Conservation (phyloP, 345 rosid genomes). For the Iberis pinnata region DNA sequence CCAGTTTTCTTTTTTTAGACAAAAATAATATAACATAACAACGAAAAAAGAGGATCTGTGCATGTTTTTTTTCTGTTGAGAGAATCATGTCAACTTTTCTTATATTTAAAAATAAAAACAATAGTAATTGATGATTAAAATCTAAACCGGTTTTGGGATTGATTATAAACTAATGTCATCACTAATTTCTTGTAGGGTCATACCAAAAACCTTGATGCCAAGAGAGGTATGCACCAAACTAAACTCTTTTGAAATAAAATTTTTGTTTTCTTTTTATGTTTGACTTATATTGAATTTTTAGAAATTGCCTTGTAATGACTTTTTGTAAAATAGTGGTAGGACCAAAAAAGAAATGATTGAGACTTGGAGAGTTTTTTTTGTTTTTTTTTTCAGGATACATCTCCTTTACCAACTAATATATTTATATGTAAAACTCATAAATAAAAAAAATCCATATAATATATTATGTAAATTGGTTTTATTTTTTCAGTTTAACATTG, state of each 20-base stretch:
- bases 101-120: too few relatives aligned
- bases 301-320: constrained; percentile 27
- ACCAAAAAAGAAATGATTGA: constrained; percentile 29
- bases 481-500: too few relatives aligned
- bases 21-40: constrained; percentile 19
- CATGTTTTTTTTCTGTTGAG: constrained; percentile 26
- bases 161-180: constrained; percentile 6
- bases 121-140: not conserved
- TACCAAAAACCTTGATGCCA: constrained; percentile 78
- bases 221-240: constrained; percentile 55
- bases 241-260: not conserved
- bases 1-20: too few relatives aligned
- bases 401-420: constrained; percentile 27
- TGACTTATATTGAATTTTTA: constrained; percentile 21
- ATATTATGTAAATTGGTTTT: constrained; percentile 11
- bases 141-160: not conserved
- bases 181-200: constrained; percentile 50
- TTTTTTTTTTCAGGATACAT: constrained; percentile 29
- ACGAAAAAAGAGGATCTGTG: constrained; percentile 28
- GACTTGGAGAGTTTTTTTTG: constrained; percentile 25
- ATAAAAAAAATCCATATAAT: constrained; percentile 7
- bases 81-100: constrained; percentile 1
- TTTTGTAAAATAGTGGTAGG: constrained; percentile 33
- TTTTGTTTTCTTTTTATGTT: constrained; percentile 2
- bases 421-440: constrained; percentile 13